Percentiles rank a stretch among this genome's conserved stretches.
Conservation (phyloP, 2,329 filamentous ascomycete genomes). For the Fusarium sp. region DNA sequence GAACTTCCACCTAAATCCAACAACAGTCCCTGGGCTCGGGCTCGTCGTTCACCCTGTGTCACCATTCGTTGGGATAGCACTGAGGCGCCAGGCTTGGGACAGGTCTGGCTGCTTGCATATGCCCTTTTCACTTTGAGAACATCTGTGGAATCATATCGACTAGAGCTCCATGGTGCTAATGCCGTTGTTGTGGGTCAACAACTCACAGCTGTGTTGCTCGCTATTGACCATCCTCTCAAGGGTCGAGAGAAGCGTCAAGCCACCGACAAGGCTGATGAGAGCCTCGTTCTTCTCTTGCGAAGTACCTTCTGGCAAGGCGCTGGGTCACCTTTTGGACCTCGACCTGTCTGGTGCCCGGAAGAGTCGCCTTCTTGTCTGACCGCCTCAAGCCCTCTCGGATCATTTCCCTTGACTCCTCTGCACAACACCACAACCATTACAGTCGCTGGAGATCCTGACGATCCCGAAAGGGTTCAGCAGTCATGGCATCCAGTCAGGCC, state of each 20-base stretch:
- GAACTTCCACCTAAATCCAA: slow-evolving; percentile 63
- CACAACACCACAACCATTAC: slow-evolving; percentile 59
- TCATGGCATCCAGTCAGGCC: slow-evolving; percentile 78
- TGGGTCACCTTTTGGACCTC: slow-evolving; percentile 74
- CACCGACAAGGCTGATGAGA: slow-evolving; percentile 44
- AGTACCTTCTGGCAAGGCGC: slow-evolving; percentile 78
- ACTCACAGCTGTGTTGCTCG: slow-evolving; percentile 62
- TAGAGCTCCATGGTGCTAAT: slow-evolving; percentile 57
- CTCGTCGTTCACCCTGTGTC: slow-evolving; percentile 64
- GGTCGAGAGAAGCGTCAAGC: slow-evolving; percentile 48
- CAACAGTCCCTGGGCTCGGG: slow-evolving; percentile 69
- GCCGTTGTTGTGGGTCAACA: slow-evolving; percentile 54
- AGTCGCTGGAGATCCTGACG: slow-evolving; percentile 56
- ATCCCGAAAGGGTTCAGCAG: slow-evolving; percentile 60
- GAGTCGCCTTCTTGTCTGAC: slow-evolving; percentile 55
- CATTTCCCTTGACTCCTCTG: slow-evolving; percentile 63
- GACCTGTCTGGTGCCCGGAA: slow-evolving; percentile 70
- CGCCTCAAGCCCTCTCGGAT: slow-evolving; percentile 54
- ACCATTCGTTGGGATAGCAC: slow-evolving; percentile 58
- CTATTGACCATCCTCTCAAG: slow-evolving; percentile 61
- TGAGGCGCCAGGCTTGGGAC: slow-evolving; percentile 59
- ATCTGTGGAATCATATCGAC: slow-evolving; percentile 61
- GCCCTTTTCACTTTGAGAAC: slow-evolving; percentile 65
- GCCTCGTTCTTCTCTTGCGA: slow-evolving; percentile 60
- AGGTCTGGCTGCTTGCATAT: slow-evolving; percentile 67